phyloP scores from a whole-genome alignment of 2,329 filamentous ascomycete genomes.

The Pestalotiopsis sp. region DNA sequence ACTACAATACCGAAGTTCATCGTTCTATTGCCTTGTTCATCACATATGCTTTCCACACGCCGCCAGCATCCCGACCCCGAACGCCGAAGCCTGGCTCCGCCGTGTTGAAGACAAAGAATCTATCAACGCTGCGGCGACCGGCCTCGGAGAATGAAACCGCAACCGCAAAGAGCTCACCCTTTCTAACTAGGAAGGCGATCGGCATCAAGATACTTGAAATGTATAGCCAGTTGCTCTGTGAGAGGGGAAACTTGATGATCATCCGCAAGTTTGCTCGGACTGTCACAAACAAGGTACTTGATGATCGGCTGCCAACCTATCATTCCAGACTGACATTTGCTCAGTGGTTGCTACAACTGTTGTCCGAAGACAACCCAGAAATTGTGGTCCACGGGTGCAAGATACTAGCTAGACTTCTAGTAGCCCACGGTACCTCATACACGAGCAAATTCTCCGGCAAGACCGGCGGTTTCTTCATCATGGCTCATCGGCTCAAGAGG shows the following conservation, averaged over 20 bases:
- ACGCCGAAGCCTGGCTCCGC: constrained; percentile 51
- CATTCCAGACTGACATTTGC: constrained; percentile 35
- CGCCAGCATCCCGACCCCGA: constrained; percentile 50
- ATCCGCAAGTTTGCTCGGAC: constrained; percentile 90
- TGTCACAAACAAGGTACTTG: constrained; percentile 86
- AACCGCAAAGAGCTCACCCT: constrained; percentile 36
- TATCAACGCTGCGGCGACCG: constrained; percentile 40
- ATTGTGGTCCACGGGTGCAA: constrained; percentile 80
- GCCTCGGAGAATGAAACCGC: constrained; percentile 37
- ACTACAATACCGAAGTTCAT: constrained; percentile 82
- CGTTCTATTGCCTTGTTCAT: constrained; percentile 89
- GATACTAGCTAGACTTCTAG: constrained; percentile 81
- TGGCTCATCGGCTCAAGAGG: constrained; percentile 78
- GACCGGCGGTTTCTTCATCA: constrained; percentile 84
- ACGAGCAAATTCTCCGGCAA: constrained; percentile 82
- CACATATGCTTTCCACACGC: constrained; percentile 82
- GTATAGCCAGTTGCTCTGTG: constrained; percentile 78
- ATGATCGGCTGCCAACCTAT: constrained; percentile 22
- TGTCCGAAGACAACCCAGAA: constrained; percentile 83
- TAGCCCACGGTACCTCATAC: constrained; percentile 81
- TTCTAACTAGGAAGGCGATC: constrained; percentile 68
- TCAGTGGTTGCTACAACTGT: constrained; percentile 87
- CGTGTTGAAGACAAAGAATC: constrained; percentile 43
- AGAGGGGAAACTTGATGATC: constrained; percentile 66
- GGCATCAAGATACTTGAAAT: constrained; percentile 76